Base-by-base conservation (phyloP, 164 flowering plant species). In the Platanus orientalis region DNA sequence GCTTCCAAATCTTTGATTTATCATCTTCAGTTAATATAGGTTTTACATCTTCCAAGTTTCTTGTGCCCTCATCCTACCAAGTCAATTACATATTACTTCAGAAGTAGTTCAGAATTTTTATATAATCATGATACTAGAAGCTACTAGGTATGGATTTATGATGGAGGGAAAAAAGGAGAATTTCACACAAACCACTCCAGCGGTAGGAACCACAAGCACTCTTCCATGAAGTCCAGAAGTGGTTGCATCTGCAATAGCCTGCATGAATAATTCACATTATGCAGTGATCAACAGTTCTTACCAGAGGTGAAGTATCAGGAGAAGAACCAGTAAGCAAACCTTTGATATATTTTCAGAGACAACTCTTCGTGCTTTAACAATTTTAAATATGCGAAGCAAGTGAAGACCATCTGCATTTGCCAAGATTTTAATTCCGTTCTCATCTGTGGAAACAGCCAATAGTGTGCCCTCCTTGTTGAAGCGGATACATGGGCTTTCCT, bases 401-500 rank as follows among this genome's bases (percentile, higher is more conserved):
- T 90, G 73, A 7, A 80, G 56, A 34, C 96, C 96, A 69, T 87
- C 96, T 25, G 77, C 17, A 69, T 87, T 90, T 28, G 92, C 87
- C 69, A 90, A 68, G 54, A 90, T 76, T 67, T 90, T 90, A 32
- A 90, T 82, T 28, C 83, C 88, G 72, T 90, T 88, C 0, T 90
- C 97, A 74, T 75, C 81, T 16, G 90, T 60, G 47, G 97, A 86
- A 65, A 90, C 89, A 66, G 97, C 95, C 77, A 90, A 78, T 52
- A 90, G 81, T 20, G 72, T 61, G 1, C 97, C 97, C 50, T 90
- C 94, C 73, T 87, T 90, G 77, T 87, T 90, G 69, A 90, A 90
- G 51, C 97, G 88, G 66, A 90, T 81, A 17, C 92, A 84, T 21
- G 97, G 95, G 62, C 83, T 80, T 66, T 84, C 88, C 97, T 90